Evolutionary conservation across 441 rosid species (phyloP).

Genomic region (Omphalea diandra): DNA sequence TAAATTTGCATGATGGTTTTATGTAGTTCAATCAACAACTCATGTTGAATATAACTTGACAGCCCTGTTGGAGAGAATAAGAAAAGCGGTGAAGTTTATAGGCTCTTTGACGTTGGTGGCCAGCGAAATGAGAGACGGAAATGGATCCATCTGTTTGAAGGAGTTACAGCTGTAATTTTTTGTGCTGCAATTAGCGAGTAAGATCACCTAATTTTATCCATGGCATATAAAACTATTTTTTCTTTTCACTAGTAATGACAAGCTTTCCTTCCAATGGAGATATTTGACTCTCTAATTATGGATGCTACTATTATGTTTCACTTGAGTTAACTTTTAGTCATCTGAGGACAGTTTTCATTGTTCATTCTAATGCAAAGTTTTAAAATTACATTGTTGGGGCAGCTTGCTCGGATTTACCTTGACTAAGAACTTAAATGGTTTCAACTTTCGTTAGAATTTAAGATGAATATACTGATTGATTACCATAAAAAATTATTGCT

Average conservation of each 20-base stretch:
- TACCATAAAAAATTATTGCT: background rate
- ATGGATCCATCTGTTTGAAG: slow-evolving; percentile 99
- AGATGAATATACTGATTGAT: background rate
- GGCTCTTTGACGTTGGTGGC: slow-evolving; percentile 97
- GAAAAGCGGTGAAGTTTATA: slow-evolving; percentile 96
- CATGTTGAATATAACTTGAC: slow-evolving; percentile 30
- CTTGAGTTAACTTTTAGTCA: background rate
- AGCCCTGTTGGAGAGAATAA: slow-evolving; percentile 96
- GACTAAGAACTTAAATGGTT: background rate
- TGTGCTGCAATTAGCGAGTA: slow-evolving; percentile 99
- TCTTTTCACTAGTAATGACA: background rate
- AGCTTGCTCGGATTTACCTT: background rate
- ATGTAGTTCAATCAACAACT: slow-evolving; percentile 6
- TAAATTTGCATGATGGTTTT: background rate
- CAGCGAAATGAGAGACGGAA: slow-evolving; percentile 98
- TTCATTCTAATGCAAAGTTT: background rate
- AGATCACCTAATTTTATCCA: slow-evolving; percentile 30
- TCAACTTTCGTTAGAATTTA: background rate
- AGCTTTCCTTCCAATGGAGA: background rate
- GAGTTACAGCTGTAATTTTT: slow-evolving; percentile 95
- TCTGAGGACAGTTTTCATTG: background rate
- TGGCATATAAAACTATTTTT: background rate
- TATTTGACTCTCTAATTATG: background rate
- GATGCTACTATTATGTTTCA: background rate
- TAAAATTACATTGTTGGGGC: background rate